These are phyloP conservation scores for Trametes polyzona DNA, from an alignment of 1,284 basidiomycete genomes.

Conservation along the genomic window DNA sequence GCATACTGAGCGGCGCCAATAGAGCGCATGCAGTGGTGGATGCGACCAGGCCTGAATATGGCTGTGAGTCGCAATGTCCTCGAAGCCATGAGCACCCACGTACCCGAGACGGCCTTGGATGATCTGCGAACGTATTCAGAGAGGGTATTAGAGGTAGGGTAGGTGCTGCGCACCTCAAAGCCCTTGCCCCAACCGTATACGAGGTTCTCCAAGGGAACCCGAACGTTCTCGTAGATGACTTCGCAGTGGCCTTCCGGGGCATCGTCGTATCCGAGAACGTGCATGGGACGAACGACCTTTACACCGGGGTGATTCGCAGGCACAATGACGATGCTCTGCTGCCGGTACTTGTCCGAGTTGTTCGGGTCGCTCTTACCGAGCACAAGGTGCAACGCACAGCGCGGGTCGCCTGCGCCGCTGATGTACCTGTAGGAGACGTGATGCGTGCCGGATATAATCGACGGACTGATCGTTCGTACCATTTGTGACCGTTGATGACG, in stretches of 20 bases:
- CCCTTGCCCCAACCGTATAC: conserved; percentile 93
- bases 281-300: conserved; percentile 89
- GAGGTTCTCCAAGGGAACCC: conserved; percentile 83
- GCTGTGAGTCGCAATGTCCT: background rate
- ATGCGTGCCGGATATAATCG: background rate
- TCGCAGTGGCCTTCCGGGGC: conserved; percentile 97
- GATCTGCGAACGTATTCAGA: conserved; percentile 54
- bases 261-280: conserved; percentile 93
- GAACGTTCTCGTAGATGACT: conserved; percentile 92
- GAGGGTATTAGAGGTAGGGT: background rate
- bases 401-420: conserved; percentile 94
- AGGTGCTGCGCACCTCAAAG: conserved; percentile 67
- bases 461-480: conserved; percentile 49
- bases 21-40: conserved; percentile 98
- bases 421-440: conserved; percentile 78
- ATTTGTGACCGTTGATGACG: conserved; percentile 96
- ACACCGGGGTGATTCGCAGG: conserved; percentile 89
- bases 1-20: conserved; percentile 89
- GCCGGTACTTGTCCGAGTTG: conserved; percentile 74
- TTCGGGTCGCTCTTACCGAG: conserved; percentile 89
- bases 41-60: conserved; percentile 79
- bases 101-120: conserved; percentile 97
- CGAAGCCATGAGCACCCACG: background rate
- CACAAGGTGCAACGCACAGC: conserved; percentile 89
- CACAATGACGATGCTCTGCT: conserved; percentile 94